Evolutionary conservation across 495 filamentous ascomycete species (phyloP).

Genomic region (Hyaloscypha variabilis): DNA sequence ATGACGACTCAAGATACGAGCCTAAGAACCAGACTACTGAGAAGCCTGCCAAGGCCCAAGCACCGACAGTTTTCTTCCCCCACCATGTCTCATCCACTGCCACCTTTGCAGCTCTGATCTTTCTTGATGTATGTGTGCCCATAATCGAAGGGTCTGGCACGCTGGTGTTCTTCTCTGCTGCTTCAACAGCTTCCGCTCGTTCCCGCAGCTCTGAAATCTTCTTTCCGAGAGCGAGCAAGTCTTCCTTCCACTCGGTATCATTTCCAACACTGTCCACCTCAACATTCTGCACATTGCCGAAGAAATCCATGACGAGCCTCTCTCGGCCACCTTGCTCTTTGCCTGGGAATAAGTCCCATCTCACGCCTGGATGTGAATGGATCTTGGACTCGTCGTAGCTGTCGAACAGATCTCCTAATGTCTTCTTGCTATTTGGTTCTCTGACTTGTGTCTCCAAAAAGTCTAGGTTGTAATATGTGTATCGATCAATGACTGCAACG

Average conservation of each 20-base stretch:
- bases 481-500: constrained; percentile 96
- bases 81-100: constrained; percentile 68
- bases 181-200: constrained; percentile 46
- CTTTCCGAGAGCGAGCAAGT: constrained; percentile 64
- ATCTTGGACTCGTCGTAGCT: constrained; percentile 94
- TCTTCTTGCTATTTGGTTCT: constrained; percentile 79
- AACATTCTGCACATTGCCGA: constrained; percentile 96
- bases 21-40: constrained; percentile 68
- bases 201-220: constrained; percentile 63
- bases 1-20: constrained; percentile 43
- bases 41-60: constrained; percentile 65
- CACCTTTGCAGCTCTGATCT: constrained; percentile 57
- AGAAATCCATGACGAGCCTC: constrained; percentile 90
- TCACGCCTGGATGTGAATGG: constrained; percentile 86
- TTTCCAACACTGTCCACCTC: constrained; percentile 71
- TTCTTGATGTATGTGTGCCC: constrained; percentile 33
- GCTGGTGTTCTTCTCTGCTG: constrained; percentile 39
- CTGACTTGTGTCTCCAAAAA: constrained; percentile 91
- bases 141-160: constrained; percentile 34
- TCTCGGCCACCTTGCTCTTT: constrained; percentile 72
- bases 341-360: constrained; percentile 89
- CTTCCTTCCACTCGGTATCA: constrained; percentile 60
- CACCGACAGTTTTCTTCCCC: constrained; percentile 69
- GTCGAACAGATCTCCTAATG: constrained; percentile 91
- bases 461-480: constrained; percentile 98